Base-by-base conservation (phyloP, 495 filamentous ascomycete genomes). In the Monascus purpureus region DNA sequence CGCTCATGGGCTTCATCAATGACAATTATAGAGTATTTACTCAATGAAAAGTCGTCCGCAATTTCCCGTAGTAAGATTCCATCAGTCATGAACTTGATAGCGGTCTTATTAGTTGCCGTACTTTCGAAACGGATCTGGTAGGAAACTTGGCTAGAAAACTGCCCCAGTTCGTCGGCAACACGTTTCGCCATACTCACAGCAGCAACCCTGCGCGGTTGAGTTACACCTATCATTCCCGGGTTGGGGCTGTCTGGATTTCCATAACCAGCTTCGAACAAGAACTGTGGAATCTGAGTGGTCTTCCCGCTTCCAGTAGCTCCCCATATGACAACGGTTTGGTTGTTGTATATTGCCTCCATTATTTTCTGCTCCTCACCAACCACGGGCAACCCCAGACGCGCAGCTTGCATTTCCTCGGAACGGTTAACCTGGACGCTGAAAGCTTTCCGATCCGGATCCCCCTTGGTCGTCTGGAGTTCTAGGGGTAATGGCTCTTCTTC, bases 81-180 rank as follows among this genome's bases (percentile, higher is more conserved):
- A 51, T 99, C 92, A 0, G 92, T 99, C 85, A 99, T 95, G 56
- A 96, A 99, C 53, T 99, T 99, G 50, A 96, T 76, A 2, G 86
- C 79, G 0, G 92, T 99, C 37, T 87, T 77, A 25, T 72, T 68
- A n/a, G 72, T 72, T 1, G 78, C 76, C 2, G 75, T 85, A 19
- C 77, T 80, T 40, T 99, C 92, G 43, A 94, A 96, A 17, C 92
- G 78, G 43, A 99, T 94, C 46, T 94, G 87, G 51, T 96, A 93
- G 4, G 84, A 80, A 12, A 96, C 84, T 25, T 77, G 68, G 4
- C 76, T 70, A 17, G 59, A 60, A 16, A 53, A 53, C 13, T 79
- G 65, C 2, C 83, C 85, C 28, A 97, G 48, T 52, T 97, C 90
- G 41, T 84, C 73, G 6, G 69, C 71, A 17, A 97, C 88, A 42